Evolutionary conservation across 2,329 filamentous ascomycete genomes (phyloP), one percentile per base, ranked within the genome.

Genomic region (Nannizzia gypsea): DNA sequence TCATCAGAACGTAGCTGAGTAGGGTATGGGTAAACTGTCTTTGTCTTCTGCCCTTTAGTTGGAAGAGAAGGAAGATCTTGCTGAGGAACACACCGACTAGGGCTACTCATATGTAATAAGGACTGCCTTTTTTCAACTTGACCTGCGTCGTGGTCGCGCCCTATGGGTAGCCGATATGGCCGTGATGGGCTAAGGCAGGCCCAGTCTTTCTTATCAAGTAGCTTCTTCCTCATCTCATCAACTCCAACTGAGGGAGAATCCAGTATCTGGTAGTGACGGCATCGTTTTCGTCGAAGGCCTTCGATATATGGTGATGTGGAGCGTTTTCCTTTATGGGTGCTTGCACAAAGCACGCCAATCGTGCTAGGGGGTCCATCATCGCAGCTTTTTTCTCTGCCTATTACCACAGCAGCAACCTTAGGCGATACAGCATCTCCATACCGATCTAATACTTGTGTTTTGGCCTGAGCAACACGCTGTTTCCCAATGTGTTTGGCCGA

Each of bases 161-260:
- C 55, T 22, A 61, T 6, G 64, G 63, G 57, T 72, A 73, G 20
- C 63, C 68, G 64, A 6, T 74, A 60, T 6, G 73, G 72, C 42
- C 70, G 70, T 9, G 70, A 62, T 3, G 65, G 65, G 8, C 70
- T 69, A 9, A 75, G 62, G 2, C 66, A 66, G n/a, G 69, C 72
- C 74, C 73, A 75, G 59, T 76, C 73, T 4, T 66, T 57, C 48
- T 67, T 67, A 57, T 70, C 61, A 4, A 75, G 69, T 1, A 76
- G 66, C 31, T 66, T 66, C 11, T 24, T 44, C 17, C 24, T 57
- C 22, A 57, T 31, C 5, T 57, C 34, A 1, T 44, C 28, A 22
- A 42, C 15, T 9, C 6, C 13, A 54, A 3, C 48, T 11, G 48
- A 2, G 9, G 26, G 48, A 31, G 15, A 20, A 20, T 8, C 20